phyloP scores from a whole-genome alignment of 805 yeast species.

The Pichia thaimueangensis region DNA sequence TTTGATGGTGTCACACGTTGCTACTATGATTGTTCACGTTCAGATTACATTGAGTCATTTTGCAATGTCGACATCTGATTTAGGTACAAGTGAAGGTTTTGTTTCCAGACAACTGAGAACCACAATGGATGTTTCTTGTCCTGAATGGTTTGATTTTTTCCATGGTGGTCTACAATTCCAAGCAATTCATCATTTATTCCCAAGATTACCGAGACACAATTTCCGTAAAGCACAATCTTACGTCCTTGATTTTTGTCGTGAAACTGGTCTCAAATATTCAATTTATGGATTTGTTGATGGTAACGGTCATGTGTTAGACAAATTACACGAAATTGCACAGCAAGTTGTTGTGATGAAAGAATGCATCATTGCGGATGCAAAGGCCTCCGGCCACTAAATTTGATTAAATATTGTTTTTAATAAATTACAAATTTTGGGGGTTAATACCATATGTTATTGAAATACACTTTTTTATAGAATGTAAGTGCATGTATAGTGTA shows the following conservation, averaged over 20 bases:
- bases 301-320: constrained; percentile 61
- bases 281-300: constrained; percentile 82
- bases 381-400: too few species aligned
- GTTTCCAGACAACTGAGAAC: constrained; percentile 78
- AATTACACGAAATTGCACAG: constrained; percentile 66
- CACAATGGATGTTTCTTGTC: constrained; percentile 94
- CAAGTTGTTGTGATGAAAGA: constrained; percentile 74
- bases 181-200: constrained; percentile 85
- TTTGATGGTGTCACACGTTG: constrained; percentile 66
- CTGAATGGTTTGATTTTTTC: constrained; percentile 82
- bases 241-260: constrained; percentile 68
- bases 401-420: neutral
- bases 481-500: too few species aligned
- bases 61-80: constrained; percentile 88
- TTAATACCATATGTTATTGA: neutral
- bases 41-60: constrained; percentile 86
- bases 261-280: constrained; percentile 71
- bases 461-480: too few species aligned
- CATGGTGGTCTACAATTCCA: constrained; percentile 94
- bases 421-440: neutral
- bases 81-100: constrained; percentile 76
- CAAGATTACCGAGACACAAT: constrained; percentile 84
- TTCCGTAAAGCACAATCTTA: constrained; percentile 66
- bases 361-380: constrained; percentile 42
- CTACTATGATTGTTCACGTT: constrained; percentile 90